These are phyloP conservation scores for Fusarium verrucosum DNA, from an alignment of 2,329 filamentous ascomycete genomes.

Conservation along the genomic window DNA sequence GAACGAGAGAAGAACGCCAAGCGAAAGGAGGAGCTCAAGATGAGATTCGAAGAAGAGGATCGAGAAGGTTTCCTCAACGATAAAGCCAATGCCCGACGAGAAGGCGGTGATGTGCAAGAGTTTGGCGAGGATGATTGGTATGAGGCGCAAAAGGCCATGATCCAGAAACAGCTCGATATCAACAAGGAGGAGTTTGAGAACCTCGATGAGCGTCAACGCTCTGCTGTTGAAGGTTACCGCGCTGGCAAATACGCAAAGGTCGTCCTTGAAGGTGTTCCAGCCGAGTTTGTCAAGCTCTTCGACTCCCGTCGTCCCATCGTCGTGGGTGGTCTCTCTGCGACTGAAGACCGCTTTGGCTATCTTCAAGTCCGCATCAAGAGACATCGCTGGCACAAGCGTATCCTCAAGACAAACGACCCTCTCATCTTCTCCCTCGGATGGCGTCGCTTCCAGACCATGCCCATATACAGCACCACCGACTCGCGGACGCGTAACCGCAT, in stretches of 20 bases:
- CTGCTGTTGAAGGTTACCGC: conserved; percentile 87
- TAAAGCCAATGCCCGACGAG: conserved; percentile 78
- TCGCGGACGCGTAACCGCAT: conserved; percentile 93
- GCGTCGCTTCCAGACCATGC: conserved; percentile 91
- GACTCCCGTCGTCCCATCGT: conserved; percentile 84
- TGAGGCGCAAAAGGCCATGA: conserved; percentile 90
- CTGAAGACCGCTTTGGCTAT: conserved; percentile 94
- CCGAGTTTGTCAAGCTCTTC: conserved; percentile 88
- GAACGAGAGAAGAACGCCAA: conserved; percentile 92
- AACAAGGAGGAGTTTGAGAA: conserved; percentile 93
- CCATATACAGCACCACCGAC: conserved; percentile 94
- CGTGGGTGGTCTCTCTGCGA: conserved; percentile 89
- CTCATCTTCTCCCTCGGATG: conserved; percentile 97
- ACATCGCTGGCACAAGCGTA: conserved; percentile 99
- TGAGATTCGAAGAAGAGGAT: conserved; percentile 97
- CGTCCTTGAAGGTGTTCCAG: conserved; percentile 86
- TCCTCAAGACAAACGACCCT: conserved; percentile 97
- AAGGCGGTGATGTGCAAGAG: conserved; percentile 75
- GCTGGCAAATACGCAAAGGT: conserved; percentile 94
- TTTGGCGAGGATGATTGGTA: conserved; percentile 99
- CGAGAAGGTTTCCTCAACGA: conserved; percentile 94
- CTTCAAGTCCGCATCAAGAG: conserved; percentile 97
- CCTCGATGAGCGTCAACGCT: conserved; percentile 83
- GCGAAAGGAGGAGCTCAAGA: conserved; percentile 91
- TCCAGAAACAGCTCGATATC: conserved; percentile 96